Evolutionary conservation across 495 filamentous ascomycete species (phyloP).

Genomic region (Physcia stellaris): DNA sequence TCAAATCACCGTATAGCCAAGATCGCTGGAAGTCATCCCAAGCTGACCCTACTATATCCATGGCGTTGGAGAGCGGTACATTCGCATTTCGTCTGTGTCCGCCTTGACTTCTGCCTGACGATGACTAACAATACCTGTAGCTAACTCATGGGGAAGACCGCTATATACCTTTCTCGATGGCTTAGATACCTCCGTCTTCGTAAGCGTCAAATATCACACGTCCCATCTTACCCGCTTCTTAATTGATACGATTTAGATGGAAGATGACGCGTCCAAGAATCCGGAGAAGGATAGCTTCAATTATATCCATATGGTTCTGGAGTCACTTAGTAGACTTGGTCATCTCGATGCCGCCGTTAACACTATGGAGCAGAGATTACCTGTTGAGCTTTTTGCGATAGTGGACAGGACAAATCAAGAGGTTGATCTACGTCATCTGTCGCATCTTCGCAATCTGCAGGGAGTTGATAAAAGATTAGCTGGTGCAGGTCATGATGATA

Average conservation of each 20-base stretch:
- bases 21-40: conserved; percentile 68
- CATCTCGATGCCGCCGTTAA: conserved; percentile 75
- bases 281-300: conserved; percentile 90
- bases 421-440: conserved; percentile 80
- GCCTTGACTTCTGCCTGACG: neutral
- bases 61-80: conserved; percentile 4
- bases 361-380: conserved; percentile 79
- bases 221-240: too few relatives aligned
- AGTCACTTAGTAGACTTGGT: conserved; percentile 78
- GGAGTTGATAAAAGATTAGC: conserved; percentile 25
- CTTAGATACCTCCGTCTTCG: conserved; percentile 50
- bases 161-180: conserved; percentile 68
- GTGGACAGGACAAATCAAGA: conserved; percentile 92
- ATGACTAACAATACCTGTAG: conserved; percentile 7
- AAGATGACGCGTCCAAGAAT: conserved; percentile 80
- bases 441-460: conserved; percentile 39
- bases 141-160: conserved; percentile 38
- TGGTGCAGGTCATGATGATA: conserved; percentile 50
- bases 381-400: conserved; percentile 84
- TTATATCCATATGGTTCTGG: conserved; percentile 78
- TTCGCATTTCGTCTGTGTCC: conserved; percentile 3
- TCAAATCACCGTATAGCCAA: conserved; percentile 93
- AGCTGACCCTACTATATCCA: conserved; percentile 5
- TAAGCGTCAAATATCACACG: conserved; percentile 58
- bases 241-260: conserved; percentile 28